phyloP scores from a whole-genome alignment of 768 basidiomycete genomes.

The Sistotremastrum niveocremeum region DNA sequence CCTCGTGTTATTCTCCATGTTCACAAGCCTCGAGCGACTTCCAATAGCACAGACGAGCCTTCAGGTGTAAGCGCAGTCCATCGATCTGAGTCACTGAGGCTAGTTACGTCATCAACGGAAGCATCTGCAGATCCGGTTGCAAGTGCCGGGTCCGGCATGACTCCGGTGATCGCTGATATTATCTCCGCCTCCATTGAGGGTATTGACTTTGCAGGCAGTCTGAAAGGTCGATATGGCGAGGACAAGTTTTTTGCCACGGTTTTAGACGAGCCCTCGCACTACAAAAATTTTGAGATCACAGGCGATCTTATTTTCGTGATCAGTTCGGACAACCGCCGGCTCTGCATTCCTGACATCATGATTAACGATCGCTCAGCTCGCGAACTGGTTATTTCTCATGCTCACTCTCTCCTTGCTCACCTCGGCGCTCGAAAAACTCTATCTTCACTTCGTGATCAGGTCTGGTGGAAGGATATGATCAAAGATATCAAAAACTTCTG shows the following conservation, averaged over 20 bases:
- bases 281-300: conserved; percentile 12
- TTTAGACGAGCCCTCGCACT: conserved; percentile 5
- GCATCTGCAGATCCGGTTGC: conserved; percentile 7
- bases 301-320: conserved; percentile 14
- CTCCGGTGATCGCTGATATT: background rate
- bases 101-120: conserved; percentile 6
- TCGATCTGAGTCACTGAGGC: conserved; percentile 6
- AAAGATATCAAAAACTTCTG: conserved; percentile 16
- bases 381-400: conserved; percentile 14
- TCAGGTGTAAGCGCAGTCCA: background rate
- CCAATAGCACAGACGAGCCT: too few relatives aligned
- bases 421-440: conserved; percentile 14
- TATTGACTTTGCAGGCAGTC: conserved; percentile 1
- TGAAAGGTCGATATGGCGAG: conserved; percentile 7
- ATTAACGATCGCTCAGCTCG: conserved; percentile 7
- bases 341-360: conserved; percentile 22
- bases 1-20: too few relatives aligned
- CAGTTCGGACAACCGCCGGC: background rate
- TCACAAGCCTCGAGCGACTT: too few relatives aligned
- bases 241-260: conserved; percentile 17
- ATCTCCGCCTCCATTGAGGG: background rate
- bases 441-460: conserved; percentile 17
- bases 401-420: conserved; percentile 15
- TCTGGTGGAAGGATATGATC: conserved; percentile 28
- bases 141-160: conserved; percentile 1